phyloP scores from a whole-genome alignment of 352 stramenopile species.

The Pythium periplocum region DNA sequence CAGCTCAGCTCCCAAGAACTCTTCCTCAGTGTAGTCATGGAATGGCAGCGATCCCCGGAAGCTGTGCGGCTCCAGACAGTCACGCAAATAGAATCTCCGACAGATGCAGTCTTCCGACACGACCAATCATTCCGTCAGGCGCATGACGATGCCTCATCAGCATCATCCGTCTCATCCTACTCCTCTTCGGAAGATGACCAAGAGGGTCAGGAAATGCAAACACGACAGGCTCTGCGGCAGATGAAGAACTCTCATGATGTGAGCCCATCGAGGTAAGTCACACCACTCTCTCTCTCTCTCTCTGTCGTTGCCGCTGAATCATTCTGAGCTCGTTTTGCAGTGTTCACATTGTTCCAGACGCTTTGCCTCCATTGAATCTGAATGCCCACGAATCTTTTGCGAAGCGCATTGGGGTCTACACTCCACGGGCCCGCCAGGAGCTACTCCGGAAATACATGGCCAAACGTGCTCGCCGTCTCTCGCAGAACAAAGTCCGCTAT shows the following conservation, averaged over 20 bases:
- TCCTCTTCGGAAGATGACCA: constrained; percentile 16
- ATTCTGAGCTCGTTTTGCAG: constrained; percentile 11
- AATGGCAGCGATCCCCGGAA: constrained; percentile 51
- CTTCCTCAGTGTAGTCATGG: constrained; percentile 78
- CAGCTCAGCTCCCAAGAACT: constrained; percentile 64
- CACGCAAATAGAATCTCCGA: constrained; percentile 10
- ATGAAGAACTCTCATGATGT: constrained; percentile 23
- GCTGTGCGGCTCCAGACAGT: constrained; percentile 3
- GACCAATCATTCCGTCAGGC: constrained; percentile 9
- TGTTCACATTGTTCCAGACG: constrained; percentile 37
- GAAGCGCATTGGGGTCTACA: constrained; percentile 75
- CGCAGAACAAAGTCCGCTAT: constrained; percentile 73
- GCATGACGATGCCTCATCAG: constrained; percentile 1
- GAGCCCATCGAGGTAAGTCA: constrained; percentile 45
- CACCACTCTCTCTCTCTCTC: constrained; percentile 7
- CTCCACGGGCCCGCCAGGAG: constrained; percentile 49
- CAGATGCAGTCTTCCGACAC: constrained; percentile 14
- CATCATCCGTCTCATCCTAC: constrained; percentile 8
- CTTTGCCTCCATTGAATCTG: constrained; percentile 40
- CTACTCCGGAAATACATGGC: constrained; percentile 76
- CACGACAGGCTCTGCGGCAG: constrained; percentile 2
- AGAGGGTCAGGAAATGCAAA: constrained; percentile 3
- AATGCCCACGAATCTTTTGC: constrained; percentile 21
- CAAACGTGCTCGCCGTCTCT: constrained; percentile 68
- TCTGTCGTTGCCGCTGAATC: background rate